Conservation (phyloP, 192 early-diverging fungal species). For the Coemansia brasiliensis region DNA sequence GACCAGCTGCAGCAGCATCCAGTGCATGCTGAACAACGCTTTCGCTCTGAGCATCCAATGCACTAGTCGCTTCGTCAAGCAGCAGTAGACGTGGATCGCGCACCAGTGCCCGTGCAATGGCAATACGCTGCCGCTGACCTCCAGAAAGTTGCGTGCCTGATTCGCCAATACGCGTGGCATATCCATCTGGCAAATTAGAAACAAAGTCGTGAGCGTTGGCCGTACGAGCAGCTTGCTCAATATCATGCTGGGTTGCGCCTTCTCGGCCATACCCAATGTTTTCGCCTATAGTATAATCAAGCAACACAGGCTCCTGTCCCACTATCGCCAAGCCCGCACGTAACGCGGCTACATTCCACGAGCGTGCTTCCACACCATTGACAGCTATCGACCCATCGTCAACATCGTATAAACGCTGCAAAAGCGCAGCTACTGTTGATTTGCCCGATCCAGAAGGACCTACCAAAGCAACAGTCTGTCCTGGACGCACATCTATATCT, state of each 20-base stretch:
- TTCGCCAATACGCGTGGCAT: conserved; percentile 69
- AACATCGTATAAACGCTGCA: conserved; percentile 83
- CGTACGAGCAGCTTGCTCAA: conserved; percentile 58
- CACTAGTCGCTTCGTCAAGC: conserved; percentile 83
- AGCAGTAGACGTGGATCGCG: conserved; percentile 70
- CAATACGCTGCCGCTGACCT: conserved; percentile 71
- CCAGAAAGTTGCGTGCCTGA: conserved; percentile 64
- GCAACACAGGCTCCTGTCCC: conserved; percentile 89
- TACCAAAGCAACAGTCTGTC: conserved; percentile 81
- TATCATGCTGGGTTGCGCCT: conserved; percentile 56
- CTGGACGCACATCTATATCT: conserved; percentile 53
- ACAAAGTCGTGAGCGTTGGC: conserved; percentile 70
- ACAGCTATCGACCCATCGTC: conserved; percentile 60
- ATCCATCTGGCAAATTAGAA: conserved; percentile 57
- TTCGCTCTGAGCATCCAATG: conserved; percentile 81
- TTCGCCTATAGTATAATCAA: conserved; percentile 82
- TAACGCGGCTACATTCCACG: conserved; percentile 68
- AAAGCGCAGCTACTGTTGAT: conserved; percentile 62
- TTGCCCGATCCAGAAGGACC: conserved; percentile 89
- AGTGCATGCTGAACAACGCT: conserved; percentile 77
- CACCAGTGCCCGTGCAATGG: conserved; percentile 70
- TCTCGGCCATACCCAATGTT: conserved; percentile 81
- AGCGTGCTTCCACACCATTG: conserved; percentile 60
- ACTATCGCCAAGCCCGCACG: conserved; percentile 82
- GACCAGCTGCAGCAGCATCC: conserved; percentile 63